Conservation (phyloP, 176 grass and related monocot genomes). For the Musa schizocarpa region DNA sequence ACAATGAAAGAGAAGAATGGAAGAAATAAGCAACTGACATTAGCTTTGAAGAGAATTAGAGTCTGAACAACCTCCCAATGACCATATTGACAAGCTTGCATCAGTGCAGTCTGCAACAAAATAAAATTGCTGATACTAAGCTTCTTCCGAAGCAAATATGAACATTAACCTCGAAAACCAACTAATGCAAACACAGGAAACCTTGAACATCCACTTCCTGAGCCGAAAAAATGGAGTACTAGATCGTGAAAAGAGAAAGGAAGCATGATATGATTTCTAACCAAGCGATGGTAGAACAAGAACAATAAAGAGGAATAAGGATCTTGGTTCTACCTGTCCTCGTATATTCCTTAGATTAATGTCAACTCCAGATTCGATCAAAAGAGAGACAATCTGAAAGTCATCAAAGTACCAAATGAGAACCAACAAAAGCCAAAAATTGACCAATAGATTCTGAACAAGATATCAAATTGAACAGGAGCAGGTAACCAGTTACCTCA, state of each 20-base stretch:
- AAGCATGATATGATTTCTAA: not conserved
- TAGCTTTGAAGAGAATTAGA: constrained; percentile 83
- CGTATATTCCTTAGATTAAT: constrained; percentile 85
- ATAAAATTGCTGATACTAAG: constrained; percentile 1
- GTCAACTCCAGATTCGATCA: constrained; percentile 80
- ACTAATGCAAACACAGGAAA: not conserved
- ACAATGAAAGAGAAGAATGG: not conserved
- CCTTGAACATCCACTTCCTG: not conserved
- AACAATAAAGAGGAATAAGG: not conserved
- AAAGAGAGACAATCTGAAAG: constrained; percentile 73
- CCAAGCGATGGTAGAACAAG: not conserved
- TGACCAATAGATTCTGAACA: not conserved
- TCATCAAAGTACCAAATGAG: not conserved
- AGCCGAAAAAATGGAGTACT: not conserved
- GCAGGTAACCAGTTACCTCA: constrained; percentile 39
- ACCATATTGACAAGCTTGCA: constrained; percentile 97
- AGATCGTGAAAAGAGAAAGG: not conserved
- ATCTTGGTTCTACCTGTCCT: constrained; percentile 45
- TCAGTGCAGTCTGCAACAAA: constrained; percentile 69
- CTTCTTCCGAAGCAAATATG: constrained; percentile 11
- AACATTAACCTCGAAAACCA: too few species aligned
- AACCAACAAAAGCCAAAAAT: not conserved
- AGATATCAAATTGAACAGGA: not conserved
- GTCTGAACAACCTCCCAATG: constrained; percentile 97
- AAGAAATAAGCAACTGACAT: constrained; percentile 32